Evolutionary conservation across 2,329 filamentous ascomycete species (phyloP), one percentile per base, ranked within the genome.

Genomic region (Colletotrichum filicis): DNA sequence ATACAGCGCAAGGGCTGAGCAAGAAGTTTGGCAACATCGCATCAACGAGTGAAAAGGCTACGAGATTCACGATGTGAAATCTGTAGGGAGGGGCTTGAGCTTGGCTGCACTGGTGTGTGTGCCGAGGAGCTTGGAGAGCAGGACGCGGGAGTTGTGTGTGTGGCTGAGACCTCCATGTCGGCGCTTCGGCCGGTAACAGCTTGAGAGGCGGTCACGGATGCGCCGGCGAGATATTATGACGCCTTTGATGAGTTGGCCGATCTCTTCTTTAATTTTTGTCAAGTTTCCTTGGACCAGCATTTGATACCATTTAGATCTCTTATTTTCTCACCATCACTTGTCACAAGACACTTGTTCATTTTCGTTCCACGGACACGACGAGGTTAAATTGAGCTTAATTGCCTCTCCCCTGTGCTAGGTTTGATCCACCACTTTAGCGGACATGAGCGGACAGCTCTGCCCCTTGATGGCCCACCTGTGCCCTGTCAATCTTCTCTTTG

Each of bases 21-120:
- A 87, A 77, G 79, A 84, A 74, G 82, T 86, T 28, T 87, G 85
- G 86, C 78, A 81, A 73, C 86, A 88, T 77, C 79, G 81, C 6
- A 82, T 86, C 74, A 86, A 87, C 68, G 79, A 81, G 56, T 85
- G 77, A 26, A 1, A 7, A 26, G 28, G 22, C 28, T 46, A 24
- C 6, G 3, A 8, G 19, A 2, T 1, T 1, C 35, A 57, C 53
- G 53, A 11, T 35, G 42, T n/a, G 28, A 49, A 28, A 37, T 19
- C n/a, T 35, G n/a, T 24, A 11, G 7, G 8, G 19, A 7, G 16
- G 14, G 37, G 30, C 19, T 12, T 30, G 4, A 58, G 56, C 19
- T 67, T 35, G 56, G n/a, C 12, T 35, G 32, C 32, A 35, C 32
- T 12, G 5, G 12, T 5, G 6, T 46, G 22, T 7, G 59, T 4